Percentiles rank a stretch among this genome's conserved stretches.
phyloP scores from a whole-genome alignment of 2,329 filamentous ascomycete species.

The Verticillium dahliae region DNA sequence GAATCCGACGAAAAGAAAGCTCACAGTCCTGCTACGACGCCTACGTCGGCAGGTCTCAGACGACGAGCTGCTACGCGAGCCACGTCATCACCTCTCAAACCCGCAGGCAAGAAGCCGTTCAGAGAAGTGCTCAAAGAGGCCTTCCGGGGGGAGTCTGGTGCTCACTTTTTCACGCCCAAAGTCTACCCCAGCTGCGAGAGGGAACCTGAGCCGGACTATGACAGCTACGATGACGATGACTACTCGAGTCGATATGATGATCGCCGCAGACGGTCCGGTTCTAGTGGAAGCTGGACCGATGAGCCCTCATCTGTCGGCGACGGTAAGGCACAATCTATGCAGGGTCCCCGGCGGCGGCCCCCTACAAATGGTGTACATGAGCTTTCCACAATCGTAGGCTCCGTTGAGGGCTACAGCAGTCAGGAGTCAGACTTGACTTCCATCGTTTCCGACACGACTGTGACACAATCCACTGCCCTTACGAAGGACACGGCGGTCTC shows the following conservation, averaged over 20 bases:
- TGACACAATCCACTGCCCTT: conserved; percentile 45
- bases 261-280: conserved; percentile 24
- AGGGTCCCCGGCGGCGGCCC: conserved; percentile 29
- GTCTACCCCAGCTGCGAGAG: conserved; percentile 44
- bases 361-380: conserved; percentile 50
- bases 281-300: conserved; percentile 18
- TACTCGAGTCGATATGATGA: conserved; percentile 10
- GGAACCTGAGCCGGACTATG: conserved; percentile 19
- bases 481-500: conserved; percentile 39
- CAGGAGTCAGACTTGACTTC: conserved; percentile 44
- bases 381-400: conserved; percentile 48
- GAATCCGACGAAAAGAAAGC: conserved; percentile 6
- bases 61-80: conserved; percentile 50
- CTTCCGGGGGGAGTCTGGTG: conserved; percentile 54
- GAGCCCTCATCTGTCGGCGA: conserved; percentile 17
- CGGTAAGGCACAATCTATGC: conserved; percentile 18
- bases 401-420: conserved; percentile 40
- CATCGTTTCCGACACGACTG: conserved; percentile 39
- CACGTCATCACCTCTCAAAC: conserved; percentile 41
- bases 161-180: conserved; percentile 35
- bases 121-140: conserved; percentile 55
- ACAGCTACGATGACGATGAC: conserved; percentile 16
- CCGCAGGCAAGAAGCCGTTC: conserved; percentile 41
- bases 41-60: conserved; percentile 37
- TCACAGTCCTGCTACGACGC: conserved; percentile 17